Base-by-base conservation (phyloP, 2,329 filamentous ascomycete species). In the Pestalotiopsis sp. region DNA sequence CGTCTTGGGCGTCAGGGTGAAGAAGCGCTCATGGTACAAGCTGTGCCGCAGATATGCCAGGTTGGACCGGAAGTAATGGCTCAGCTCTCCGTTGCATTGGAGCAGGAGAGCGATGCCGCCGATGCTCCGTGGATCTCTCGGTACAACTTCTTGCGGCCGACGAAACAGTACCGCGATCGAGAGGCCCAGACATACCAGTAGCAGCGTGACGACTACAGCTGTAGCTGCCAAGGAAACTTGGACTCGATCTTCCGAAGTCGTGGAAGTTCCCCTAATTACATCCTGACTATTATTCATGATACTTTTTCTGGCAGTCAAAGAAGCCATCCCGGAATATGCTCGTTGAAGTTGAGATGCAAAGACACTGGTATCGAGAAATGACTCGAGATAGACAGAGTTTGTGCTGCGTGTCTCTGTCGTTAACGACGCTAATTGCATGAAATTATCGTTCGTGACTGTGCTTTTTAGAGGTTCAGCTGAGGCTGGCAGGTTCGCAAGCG, bases 71-170 rank as follows among this genome's bases (percentile, higher is more conserved):
- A 65, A 65, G 13, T 55, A 36, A 52, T n/a, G 20, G 3, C 57
- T 64, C 12, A 68, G 13, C 25, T 68, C 67, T 3, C 11, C 3
- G 39, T 52, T 65, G 9, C 31, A 38, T 13, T 27, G 62, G 2
- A 68, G 25, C 1, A 68, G 52, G 17, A 65, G n/a, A 9, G 62
- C 67, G 11, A 65, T 38, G 12, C 62, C 62, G 14, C 62, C 67
- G n/a, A 68, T 68, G 17, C 67, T 65, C 13, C 63, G 52, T 6
- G 67, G 67, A 17, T 68, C 63, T n/a, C 67, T 27, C 14, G 67
- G 62, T 4, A 68, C 67, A 27, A 68, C 55, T 1, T 20, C 52
- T 7, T 27, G 38, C 13, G 67, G 39, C 36, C 57, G 67, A n/a
- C 41, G 9, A 9, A 17, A 36, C 3, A 65, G 20, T 2, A 68